Percentiles rank a stretch among this genome's conserved stretches.
Conservation (phyloP, 352 stramenopile species). For the Phytopythium litorale region DNA sequence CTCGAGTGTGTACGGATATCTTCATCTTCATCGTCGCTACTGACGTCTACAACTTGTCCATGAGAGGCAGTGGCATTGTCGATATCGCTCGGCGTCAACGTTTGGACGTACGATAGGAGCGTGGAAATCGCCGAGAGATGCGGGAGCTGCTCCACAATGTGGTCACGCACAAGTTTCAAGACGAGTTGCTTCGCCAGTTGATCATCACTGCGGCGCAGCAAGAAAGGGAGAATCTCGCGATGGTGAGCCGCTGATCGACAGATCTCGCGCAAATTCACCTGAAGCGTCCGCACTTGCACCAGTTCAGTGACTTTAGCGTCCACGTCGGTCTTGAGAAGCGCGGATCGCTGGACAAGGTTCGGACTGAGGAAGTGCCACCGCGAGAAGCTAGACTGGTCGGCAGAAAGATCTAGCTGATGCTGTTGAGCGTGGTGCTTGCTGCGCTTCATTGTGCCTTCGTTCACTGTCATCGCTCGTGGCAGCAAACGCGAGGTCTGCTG, state of each 20-base stretch:
- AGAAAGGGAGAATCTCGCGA: slow-evolving; percentile 60
- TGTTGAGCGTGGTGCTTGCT: slow-evolving; percentile 24
- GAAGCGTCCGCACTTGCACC: slow-evolving; percentile 60
- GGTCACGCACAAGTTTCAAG: slow-evolving; percentile 46
- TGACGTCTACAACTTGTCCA: not conserved
- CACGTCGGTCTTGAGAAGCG: slow-evolving; percentile 22
- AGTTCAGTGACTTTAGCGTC: slow-evolving; percentile 14
- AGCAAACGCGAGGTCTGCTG: not conserved
- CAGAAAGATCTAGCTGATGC: not conserved
- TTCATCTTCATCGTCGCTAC: not conserved
- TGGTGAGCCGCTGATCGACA: slow-evolving; percentile 54
- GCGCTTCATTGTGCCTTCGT: not conserved
- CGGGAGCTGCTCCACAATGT: slow-evolving; percentile 48
- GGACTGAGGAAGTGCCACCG: slow-evolving; percentile 63
- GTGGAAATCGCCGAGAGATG: slow-evolving; percentile 24
- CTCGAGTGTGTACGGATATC: not conserved
- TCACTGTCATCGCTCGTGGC: slow-evolving; percentile 5
- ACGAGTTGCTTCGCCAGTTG: slow-evolving; percentile 42
- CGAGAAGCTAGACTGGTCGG: slow-evolving; percentile 21
- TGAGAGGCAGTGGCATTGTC: not conserved
- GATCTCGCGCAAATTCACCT: slow-evolving; percentile 63
- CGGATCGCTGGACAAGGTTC: slow-evolving; percentile 46
- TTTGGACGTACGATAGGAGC: slow-evolving; percentile 47
- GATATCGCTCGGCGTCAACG: slow-evolving; percentile 11
- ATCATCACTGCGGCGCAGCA: slow-evolving; percentile 51